phyloP scores from a whole-genome alignment of 768 basidiomycete species.

The Coprinopsis cinerea region DNA sequence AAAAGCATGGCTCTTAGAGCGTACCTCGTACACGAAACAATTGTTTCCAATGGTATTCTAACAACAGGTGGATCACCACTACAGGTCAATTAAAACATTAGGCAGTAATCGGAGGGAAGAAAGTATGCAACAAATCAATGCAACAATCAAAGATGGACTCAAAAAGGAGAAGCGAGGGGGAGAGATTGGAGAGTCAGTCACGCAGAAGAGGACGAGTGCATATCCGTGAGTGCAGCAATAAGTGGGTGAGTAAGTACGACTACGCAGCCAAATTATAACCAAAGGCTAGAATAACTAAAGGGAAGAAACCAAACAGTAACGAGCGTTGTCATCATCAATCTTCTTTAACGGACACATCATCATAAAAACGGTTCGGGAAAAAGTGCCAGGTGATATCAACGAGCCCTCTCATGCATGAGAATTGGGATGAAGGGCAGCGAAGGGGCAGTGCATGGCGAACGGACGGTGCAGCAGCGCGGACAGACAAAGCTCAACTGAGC shows the following conservation, averaged over 20 bases:
- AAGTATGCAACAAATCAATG: too few species aligned
- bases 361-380: neutral
- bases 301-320: neutral
- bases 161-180: too few species aligned
- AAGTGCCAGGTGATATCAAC: neutral
- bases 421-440: neutral
- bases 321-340: neutral
- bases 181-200: too few species aligned
- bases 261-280: slow-evolving; percentile 2
- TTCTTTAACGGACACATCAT: neutral
- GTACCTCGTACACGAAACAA: too few species aligned
- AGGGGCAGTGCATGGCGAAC: neutral
- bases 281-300: slow-evolving; percentile 6
- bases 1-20: too few species aligned
- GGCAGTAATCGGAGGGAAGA: too few species aligned
- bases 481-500: too few species aligned
- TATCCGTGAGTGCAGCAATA: neutral
- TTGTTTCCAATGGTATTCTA: too few species aligned
- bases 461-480: too few species aligned
- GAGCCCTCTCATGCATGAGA: too few species aligned
- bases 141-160: neutral
- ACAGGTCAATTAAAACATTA: too few species aligned
- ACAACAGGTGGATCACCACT: too few species aligned
- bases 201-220: neutral
- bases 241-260: neutral